Conservation (phyloP, 2,329 filamentous ascomycete genomes). For the Lecanicillium sp. region DNA sequence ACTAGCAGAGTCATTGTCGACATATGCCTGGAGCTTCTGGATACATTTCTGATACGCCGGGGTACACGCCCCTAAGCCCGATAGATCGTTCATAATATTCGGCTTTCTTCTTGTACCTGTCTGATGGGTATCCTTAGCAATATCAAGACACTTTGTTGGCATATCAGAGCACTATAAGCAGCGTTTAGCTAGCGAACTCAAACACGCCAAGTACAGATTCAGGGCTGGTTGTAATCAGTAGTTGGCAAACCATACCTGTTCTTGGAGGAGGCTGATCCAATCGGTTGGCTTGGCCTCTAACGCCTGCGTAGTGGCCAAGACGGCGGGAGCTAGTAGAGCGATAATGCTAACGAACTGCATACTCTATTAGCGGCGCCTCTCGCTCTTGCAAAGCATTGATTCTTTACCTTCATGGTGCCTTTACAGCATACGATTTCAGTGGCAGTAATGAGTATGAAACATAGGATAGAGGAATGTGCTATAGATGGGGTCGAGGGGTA, state of each 20-base stretch:
- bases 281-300: no score
- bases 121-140: not conserved
- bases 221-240: not conserved
- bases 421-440: not conserved
- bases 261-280: not conserved
- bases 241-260: not conserved
- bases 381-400: not conserved
- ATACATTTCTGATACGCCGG: not conserved
- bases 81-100: not conserved
- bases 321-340: not conserved
- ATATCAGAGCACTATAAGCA: not conserved
- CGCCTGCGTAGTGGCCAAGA: no score
- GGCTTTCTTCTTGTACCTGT: not conserved
- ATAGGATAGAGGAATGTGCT: not conserved
- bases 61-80: not conserved
- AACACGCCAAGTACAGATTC: not conserved
- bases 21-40: not conserved
- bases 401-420: not conserved
- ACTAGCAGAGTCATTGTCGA: not conserved
- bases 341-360: not conserved
- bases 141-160: not conserved
- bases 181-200: not conserved
- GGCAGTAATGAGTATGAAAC: slow-evolving; percentile 1
- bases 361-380: not conserved
- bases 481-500: no score